A percentile compares a stretch with the other conserved stretches of the same genome.
phyloP scores from a whole-genome alignment of 75 land plant genomes.

The Selaginella tamariscina region DNA sequence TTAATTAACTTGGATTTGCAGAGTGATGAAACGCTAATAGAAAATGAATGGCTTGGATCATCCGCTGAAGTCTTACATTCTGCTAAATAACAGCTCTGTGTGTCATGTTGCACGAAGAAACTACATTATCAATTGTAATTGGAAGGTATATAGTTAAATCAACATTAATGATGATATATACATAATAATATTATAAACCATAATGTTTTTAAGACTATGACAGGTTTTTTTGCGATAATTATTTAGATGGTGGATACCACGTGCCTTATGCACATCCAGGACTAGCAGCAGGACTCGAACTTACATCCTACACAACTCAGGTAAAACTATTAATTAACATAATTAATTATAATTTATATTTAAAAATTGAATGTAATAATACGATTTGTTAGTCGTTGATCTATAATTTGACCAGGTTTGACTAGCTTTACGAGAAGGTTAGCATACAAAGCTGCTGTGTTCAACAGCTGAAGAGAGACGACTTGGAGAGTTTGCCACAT shows the following conservation, averaged over 20 bases:
- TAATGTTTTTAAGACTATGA: background rate
- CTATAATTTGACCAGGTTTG: no score
- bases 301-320: constrained; percentile 56
- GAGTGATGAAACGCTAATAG: constrained; percentile 10
- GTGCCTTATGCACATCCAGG: constrained; percentile 83
- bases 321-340: constrained; percentile 26
- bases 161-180: no score
- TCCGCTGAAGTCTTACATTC: constrained; percentile 32
- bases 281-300: constrained; percentile 71
- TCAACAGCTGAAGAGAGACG: constrained; percentile 20
- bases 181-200: background rate
- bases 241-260: constrained; percentile 96
- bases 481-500: constrained; percentile 57
- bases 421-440: constrained; percentile 60
- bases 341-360: background rate
- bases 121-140: constrained; percentile 69
- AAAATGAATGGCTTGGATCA: constrained; percentile 64
- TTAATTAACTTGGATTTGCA: constrained; percentile 38
- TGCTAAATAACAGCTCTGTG: constrained; percentile 38
- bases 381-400: background rate
- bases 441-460: constrained; percentile 68
- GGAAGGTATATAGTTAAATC: constrained; percentile 64
- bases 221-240: constrained; percentile 93
- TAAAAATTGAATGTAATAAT: background rate
- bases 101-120: constrained; percentile 53